These are phyloP conservation scores for Pseudogymnoascus verrucosus DNA, from an alignment of 2,329 filamentous ascomycete genomes.

Conservation along the genomic window DNA sequence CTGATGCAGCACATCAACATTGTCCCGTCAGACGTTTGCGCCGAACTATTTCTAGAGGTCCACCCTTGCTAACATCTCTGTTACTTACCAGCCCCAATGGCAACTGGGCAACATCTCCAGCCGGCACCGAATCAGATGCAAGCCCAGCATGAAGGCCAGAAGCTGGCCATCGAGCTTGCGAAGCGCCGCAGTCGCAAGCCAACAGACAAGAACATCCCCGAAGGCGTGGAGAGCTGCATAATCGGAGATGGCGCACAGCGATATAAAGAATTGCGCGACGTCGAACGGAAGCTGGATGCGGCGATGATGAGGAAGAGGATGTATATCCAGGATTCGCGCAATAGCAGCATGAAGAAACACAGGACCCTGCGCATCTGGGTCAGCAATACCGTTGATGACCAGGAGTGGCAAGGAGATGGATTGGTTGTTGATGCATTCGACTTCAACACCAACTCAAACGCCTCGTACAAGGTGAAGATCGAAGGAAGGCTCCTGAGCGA, in stretches of 20 bases:
- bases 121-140: slow-evolving; percentile 44
- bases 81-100: slow-evolving; percentile 25
- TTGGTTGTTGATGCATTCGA: slow-evolving; percentile 71
- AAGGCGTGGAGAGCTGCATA: slow-evolving; percentile 75
- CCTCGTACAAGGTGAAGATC: slow-evolving; percentile 84
- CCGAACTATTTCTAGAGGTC: not conserved
- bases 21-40: slow-evolving; percentile 5
- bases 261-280: slow-evolving; percentile 76
- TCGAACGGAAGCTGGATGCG: slow-evolving; percentile 83
- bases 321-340: slow-evolving; percentile 77
- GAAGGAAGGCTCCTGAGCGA: slow-evolving; percentile 78
- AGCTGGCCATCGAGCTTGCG: slow-evolving; percentile 54
- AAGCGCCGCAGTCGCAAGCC: slow-evolving; percentile 82
- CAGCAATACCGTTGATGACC: slow-evolving; percentile 87
- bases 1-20: not conserved
- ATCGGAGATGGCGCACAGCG: slow-evolving; percentile 74
- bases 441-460: slow-evolving; percentile 67
- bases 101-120: slow-evolving; percentile 24
- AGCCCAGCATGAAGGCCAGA: slow-evolving; percentile 39
- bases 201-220: slow-evolving; percentile 89
- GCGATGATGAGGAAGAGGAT: slow-evolving; percentile 90
- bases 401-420: slow-evolving; percentile 75
- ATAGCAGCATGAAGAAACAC: slow-evolving; percentile 67
- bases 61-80: slow-evolving; percentile 9
- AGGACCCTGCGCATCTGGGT: slow-evolving; percentile 90